Percentiles rank a stretch among this genome's conserved stretches.
Conservation (phyloP, 2,329 filamentous ascomycete genomes). For the Sporothrix dimorphospora region DNA sequence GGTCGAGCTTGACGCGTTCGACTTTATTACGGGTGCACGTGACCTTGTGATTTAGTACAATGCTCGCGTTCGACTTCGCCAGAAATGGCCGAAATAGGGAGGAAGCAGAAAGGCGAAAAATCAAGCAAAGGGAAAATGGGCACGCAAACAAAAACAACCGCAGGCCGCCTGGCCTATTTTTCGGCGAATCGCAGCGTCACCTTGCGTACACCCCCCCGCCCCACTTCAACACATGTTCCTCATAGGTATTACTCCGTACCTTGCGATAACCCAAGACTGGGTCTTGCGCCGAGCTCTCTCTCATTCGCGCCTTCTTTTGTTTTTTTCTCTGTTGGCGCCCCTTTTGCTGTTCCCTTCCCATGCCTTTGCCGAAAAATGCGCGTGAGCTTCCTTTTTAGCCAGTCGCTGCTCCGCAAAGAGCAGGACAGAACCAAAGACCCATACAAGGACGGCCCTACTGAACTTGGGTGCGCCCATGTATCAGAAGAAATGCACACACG, state of each 20-base stretch:
- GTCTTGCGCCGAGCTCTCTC: not conserved
- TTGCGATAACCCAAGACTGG: not conserved
- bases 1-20: slow-evolving; percentile 16
- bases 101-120: not conserved
- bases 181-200: slow-evolving; percentile 23
- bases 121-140: slow-evolving; percentile 1
- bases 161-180: slow-evolving; percentile 22
- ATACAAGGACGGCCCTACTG: not conserved
- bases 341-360: not conserved
- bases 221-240: not conserved
- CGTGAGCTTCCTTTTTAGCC: not conserved
- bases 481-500: slow-evolving; percentile 5
- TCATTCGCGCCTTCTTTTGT: not conserved
- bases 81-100: not conserved
- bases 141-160: slow-evolving; percentile 3
- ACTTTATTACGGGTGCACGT: slow-evolving; percentile 19
- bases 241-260: no score
- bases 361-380: not conserved
- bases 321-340: not conserved
- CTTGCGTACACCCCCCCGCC: slow-evolving; percentile 26
- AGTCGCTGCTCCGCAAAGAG: not conserved
- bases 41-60: slow-evolving; percentile 23
- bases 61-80: not conserved
- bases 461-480: not conserved
- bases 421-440: not conserved